Evolutionary conservation across 805 yeast species (phyloP).

Genomic region (Wickerhamomyces alni): DNA sequence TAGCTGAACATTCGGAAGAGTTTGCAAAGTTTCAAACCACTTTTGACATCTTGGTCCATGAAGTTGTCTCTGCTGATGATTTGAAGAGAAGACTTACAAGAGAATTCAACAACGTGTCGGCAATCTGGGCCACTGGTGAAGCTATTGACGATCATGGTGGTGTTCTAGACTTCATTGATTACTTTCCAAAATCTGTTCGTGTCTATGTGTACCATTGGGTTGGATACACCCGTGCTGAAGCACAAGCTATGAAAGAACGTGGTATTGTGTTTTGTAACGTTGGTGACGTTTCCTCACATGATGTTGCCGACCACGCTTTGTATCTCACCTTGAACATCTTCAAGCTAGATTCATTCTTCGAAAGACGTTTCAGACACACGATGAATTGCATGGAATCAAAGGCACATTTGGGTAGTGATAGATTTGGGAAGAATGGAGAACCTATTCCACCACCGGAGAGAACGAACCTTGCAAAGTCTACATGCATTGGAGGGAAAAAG

Average conservation of each 20-base stretch:
- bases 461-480: slow-evolving; percentile 2
- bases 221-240: slow-evolving; percentile 50
- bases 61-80: slow-evolving; percentile 35
- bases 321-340: neutral
- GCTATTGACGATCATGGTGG: slow-evolving; percentile 50
- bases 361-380: neutral
- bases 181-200: slow-evolving; percentile 39
- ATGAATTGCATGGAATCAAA: neutral
- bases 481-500: slow-evolving; percentile 3
- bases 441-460: slow-evolving; percentile 1
- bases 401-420: neutral
- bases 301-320: slow-evolving; percentile 33
- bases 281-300: slow-evolving; percentile 59
- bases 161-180: slow-evolving; percentile 38
- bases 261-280: slow-evolving; percentile 48
- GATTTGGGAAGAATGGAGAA: slow-evolving; percentile 21
- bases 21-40: slow-evolving; percentile 35
- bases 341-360: neutral
- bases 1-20: slow-evolving; percentile 40
- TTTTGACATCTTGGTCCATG: slow-evolving; percentile 34
- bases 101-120: slow-evolving; percentile 34
- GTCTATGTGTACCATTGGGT: slow-evolving; percentile 50
- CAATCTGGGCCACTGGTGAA: slow-evolving; percentile 56
- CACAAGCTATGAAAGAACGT: slow-evolving; percentile 30
- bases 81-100: slow-evolving; percentile 30